phyloP scores from a whole-genome alignment of 257 asterid genomes.

The Solanum bukasovii region DNA sequence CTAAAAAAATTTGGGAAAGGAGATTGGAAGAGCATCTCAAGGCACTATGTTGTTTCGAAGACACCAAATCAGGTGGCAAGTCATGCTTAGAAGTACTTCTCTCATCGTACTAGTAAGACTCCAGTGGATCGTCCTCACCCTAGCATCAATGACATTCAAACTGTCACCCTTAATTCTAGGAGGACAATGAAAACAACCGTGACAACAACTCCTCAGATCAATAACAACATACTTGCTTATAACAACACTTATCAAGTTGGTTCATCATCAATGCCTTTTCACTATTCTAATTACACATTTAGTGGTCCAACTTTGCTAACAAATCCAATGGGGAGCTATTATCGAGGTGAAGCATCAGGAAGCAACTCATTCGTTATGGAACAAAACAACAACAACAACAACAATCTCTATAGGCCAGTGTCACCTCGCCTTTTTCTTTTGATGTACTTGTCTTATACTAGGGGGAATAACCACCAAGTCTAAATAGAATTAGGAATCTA shows the following conservation, averaged over 20 bases:
- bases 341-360: not conserved
- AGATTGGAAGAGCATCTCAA: constrained; percentile 45
- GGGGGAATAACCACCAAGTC: too few relatives aligned
- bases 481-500: not conserved
- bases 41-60: constrained; percentile 23
- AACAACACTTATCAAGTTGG: not conserved
- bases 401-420: not conserved
- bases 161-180: not conserved
- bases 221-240: not conserved
- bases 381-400: not conserved
- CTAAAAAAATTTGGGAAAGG: constrained; percentile 36
- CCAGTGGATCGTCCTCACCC: constrained; percentile 6
- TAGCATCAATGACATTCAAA: constrained; percentile 34
- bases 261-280: not conserved
- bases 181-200: too few relatives aligned
- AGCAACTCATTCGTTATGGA: not conserved
- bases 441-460: too few relatives aligned
- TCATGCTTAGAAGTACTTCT: constrained; percentile 41
- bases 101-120: constrained; percentile 13
- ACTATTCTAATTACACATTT: not conserved
- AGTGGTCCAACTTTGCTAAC: not conserved
- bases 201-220: not conserved
- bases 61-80: constrained; percentile 42
- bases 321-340: not conserved
- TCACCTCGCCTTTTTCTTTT: not conserved